These are phyloP conservation scores for Diplotaxis tenuifolia DNA, from an alignment of 345 rosid genomes.

Conservation along the genomic window DNA sequence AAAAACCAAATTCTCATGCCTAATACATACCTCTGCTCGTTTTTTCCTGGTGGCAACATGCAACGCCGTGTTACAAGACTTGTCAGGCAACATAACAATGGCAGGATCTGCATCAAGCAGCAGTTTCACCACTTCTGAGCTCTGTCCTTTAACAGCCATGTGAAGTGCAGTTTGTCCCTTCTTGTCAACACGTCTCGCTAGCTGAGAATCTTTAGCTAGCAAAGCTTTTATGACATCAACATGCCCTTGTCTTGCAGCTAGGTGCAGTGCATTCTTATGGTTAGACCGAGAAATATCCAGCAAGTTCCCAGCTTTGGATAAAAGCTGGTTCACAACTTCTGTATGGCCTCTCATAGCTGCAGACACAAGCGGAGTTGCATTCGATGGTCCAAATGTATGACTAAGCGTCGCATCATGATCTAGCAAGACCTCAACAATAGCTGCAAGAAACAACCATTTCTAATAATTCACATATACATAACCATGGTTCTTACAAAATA, in stretches of 20 bases:
- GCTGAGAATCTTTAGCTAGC: slow-evolving; percentile 71
- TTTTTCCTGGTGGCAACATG: slow-evolving; percentile 95
- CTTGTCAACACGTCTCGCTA: slow-evolving; percentile 88
- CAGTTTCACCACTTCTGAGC: slow-evolving; percentile 77
- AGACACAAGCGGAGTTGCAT: slow-evolving; percentile 83
- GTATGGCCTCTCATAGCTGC: slow-evolving; percentile 94
- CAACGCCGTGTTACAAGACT: slow-evolving; percentile 83
- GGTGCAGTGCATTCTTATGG: slow-evolving; percentile 88
- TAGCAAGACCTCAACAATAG: slow-evolving; percentile 79
- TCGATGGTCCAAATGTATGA: slow-evolving; percentile 71
- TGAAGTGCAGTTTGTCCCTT: slow-evolving; percentile 96
- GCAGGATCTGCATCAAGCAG: slow-evolving; percentile 94
- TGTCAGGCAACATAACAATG: slow-evolving; percentile 93
- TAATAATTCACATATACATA: background rate
- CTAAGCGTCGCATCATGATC: slow-evolving; percentile 81
- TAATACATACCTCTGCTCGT: slow-evolving; percentile 72
- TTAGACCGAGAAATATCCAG: slow-evolving; percentile 73
- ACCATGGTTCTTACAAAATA: too few species aligned
- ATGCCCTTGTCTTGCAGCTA: slow-evolving; percentile 85
- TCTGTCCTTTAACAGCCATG: slow-evolving; percentile 96
- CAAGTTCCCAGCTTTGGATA: slow-evolving; percentile 75
- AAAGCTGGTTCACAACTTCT: slow-evolving; percentile 73
- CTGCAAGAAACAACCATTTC: slow-evolving; percentile 46
- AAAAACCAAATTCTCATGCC: too few species aligned
- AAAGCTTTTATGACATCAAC: slow-evolving; percentile 75